phyloP scores from a whole-genome alignment of 2,329 filamentous ascomycete species.

The Ploettnerulaceae sp. region DNA sequence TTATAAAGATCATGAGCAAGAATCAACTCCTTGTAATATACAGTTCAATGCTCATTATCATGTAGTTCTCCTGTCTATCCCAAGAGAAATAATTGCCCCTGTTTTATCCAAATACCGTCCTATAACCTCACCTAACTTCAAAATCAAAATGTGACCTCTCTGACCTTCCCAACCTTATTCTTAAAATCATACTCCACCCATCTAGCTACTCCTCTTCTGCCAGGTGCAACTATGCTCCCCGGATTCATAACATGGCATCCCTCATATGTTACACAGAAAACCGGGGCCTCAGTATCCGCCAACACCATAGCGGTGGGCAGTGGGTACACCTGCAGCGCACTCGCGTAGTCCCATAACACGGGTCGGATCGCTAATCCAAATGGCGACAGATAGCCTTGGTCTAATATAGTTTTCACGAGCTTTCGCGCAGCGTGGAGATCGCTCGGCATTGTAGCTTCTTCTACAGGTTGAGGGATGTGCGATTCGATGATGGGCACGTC shows the following conservation, averaged over 20 bases:
- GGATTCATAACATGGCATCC: constrained; percentile 96
- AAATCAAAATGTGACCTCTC: constrained; percentile 29
- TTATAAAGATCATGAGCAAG: constrained; percentile 10
- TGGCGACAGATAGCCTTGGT: constrained; percentile 83
- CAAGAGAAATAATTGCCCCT: background rate
- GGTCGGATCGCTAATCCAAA: constrained; percentile 78
- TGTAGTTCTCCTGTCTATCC: background rate
- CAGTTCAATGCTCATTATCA: constrained; percentile 4
- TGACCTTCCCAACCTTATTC: constrained; percentile 28
- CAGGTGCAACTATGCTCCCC: constrained; percentile 66
- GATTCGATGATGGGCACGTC: constrained; percentile 22
- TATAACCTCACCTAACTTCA: background rate
- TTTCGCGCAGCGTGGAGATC: constrained; percentile 58
- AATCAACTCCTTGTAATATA: background rate
- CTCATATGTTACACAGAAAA: constrained; percentile 88
- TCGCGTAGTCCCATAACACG: constrained; percentile 83
- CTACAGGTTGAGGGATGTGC: constrained; percentile 10
- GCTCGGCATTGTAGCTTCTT: constrained; percentile 15
- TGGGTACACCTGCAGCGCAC: constrained; percentile 76
- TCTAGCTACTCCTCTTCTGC: constrained; percentile 61
- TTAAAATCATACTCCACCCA: constrained; percentile 83
- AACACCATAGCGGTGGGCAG: constrained; percentile 79
- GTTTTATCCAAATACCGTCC: background rate
- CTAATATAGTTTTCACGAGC: constrained; percentile 84
- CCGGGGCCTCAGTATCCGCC: constrained; percentile 73